Evolutionary conservation across 2,329 filamentous ascomycete species (phyloP), one percentile per base, ranked within the genome.

Genomic region (Paecilomyces niveus): DNA sequence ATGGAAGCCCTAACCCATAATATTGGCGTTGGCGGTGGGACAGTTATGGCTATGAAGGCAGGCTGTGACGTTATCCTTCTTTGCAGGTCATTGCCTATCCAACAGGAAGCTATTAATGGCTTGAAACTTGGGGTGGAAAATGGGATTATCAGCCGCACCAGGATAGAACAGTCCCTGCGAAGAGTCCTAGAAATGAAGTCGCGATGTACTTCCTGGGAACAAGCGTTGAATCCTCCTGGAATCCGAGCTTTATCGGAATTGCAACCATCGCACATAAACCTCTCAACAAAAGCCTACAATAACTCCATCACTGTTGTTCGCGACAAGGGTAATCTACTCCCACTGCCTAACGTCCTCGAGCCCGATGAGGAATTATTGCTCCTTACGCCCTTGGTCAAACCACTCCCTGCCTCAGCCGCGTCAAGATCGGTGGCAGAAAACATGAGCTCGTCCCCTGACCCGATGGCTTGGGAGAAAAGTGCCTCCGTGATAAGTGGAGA

Each of bases 1-100:
- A 97, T 97, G 93, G 92, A 97, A 69, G 92, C 92, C 0, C 82
- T 97, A 8, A 94, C 91, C 63, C 90, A 96, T 69, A 95, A 97
- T 67, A 94, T 97, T 54, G 93, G 93, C n/a, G 92, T 99, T 18
- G 92, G 93, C 65, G 93, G 94, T 49, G 94, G 94, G 11, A 96
- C 93, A 0, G 91, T 97, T 65, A 97, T 97, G 92, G 94, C 94
- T 3, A 90, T 97, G 55, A 94, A 96, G 72, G 93, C 94, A 32
- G 94, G 94, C 13, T 97, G 94, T 70, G 94, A 99, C 72, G 79
- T 97, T 56, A 86, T 97, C 4, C 83, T 97, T 5, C 83, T 97
- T 1, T 97, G 92, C 67, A 87, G 92, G 52, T 92, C 91, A 5
- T 95, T 92, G 65, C 86, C 89, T 39, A 88, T 93, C 21, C 92